Base-by-base conservation (phyloP, 2,329 filamentous ascomycete species). In the Colletotrichum acutatum region DNA sequence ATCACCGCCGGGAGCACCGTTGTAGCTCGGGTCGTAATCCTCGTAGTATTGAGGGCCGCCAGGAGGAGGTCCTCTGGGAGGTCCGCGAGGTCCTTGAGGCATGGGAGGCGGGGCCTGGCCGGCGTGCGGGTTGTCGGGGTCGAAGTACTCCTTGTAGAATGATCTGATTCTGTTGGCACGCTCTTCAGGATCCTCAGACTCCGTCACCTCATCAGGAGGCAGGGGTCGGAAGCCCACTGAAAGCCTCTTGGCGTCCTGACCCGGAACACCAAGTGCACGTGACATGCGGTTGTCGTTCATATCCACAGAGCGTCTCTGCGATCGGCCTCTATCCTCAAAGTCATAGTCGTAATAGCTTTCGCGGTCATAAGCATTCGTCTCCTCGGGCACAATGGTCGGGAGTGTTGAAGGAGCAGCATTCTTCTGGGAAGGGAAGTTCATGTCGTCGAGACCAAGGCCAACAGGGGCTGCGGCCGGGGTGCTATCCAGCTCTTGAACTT, bases 121-220 rank as follows among this genome's bases (percentile, higher is more conserved):
- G 52, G 32, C 61, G 24, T 63, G 91, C 94, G 72, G 87, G 90
- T 74, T 74, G 54, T 98, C 96, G 32, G 70, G 70, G 76, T 98
- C 97, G 78, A 99, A 99, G 85, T 99, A 99, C 81, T 99, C 97
- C 86, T 98, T 98, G 87, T 99, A 99, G 86, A 99, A 99, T 4
- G 97, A 99, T 81, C 97, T 91, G 77, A 99, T 99, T 71, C 97
- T 92, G 86, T 98, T 98, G 75, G 97, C 97, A 78, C 97, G 91
- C 79, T 96, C 92, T 82, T 98, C 97, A 0, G 97, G 95, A 80
- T 98, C 96, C 80, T 98, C 97, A 3, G 92, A 90, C 56, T 92
- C 90, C 34, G 87, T 88, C 67, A 94, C 91, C 75, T 97, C 94
- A 79, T 95, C 92, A 46, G 95, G 94, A 5, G 97, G 97, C 74